Percentiles rank a stretch among this genome's conserved stretches.
phyloP scores from a whole-genome alignment of 225 moss, liverwort and hornwort species.

The Pleurozium schreberi region DNA sequence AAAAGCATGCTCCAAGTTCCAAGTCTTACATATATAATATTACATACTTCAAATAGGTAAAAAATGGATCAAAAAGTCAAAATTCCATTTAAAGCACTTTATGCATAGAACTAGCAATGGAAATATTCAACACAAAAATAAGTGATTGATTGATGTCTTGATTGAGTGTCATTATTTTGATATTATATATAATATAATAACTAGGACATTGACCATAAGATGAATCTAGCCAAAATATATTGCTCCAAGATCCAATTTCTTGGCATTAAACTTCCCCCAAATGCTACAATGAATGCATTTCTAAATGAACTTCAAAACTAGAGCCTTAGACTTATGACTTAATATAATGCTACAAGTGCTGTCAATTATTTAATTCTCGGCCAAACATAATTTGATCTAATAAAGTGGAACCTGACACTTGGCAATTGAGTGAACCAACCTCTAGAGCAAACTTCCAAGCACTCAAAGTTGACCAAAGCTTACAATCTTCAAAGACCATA shows the following conservation, averaged over 20 bases:
- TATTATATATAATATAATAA: not conserved
- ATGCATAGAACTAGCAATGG: rapidly evolving
- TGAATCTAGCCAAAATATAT: not conserved
- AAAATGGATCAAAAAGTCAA: not conserved
- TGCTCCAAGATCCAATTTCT: rapidly evolving
- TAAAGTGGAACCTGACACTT: not conserved
- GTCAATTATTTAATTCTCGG: rapidly evolving
- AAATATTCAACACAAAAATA: not conserved
- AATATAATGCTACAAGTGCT: no score
- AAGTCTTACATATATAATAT: not conserved
- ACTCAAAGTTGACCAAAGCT: not conserved
- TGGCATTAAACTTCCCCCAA: not conserved
- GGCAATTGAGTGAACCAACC: rapidly evolving
- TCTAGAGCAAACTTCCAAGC: rapidly evolving
- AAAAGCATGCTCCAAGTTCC: not conserved
- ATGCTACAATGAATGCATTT: not conserved
- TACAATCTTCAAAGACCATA: not conserved
- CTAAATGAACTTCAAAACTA: no score
- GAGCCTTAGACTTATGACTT: rapidly evolving
- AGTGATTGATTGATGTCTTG: not conserved
- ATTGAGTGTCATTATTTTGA: not conserved
- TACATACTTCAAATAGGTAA: rapidly evolving
- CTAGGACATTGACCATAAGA: not conserved
- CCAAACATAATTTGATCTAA: not conserved
- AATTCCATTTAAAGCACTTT: not conserved